Evolutionary conservation across 2,329 filamentous ascomycete genomes (phyloP).

Genomic region (Clarireedia monteithiana): DNA sequence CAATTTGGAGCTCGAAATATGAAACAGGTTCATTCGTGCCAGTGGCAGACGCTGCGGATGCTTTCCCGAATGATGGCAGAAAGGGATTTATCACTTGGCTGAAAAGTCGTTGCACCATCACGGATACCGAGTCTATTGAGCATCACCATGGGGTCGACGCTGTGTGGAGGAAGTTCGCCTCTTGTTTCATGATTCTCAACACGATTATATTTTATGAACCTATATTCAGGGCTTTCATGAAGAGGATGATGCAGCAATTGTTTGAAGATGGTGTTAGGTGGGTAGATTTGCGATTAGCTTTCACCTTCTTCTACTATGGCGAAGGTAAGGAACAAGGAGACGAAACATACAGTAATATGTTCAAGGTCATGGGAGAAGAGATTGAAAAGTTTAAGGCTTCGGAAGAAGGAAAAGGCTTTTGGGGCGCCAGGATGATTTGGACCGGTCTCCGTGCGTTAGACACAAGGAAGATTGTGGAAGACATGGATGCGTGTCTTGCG

Average conservation of each 20-base stretch:
- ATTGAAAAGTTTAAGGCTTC: constrained; percentile 66
- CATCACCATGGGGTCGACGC: constrained; percentile 79
- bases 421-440: constrained; percentile 82
- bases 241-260: constrained; percentile 61
- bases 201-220: constrained; percentile 84
- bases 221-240: constrained; percentile 71
- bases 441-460: constrained; percentile 60
- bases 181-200: constrained; percentile 65
- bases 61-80: constrained; percentile 66
- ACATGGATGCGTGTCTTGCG: constrained; percentile 81
- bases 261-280: constrained; percentile 78
- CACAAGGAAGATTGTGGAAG: constrained; percentile 60
- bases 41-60: constrained; percentile 54
- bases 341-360: constrained; percentile 59
- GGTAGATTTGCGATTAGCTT: constrained; percentile 73
- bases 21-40: constrained; percentile 30
- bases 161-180: constrained; percentile 75
- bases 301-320: constrained; percentile 61
- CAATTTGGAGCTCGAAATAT: constrained; percentile 64
- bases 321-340: constrained; percentile 59
- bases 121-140: constrained; percentile 61
- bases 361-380: constrained; percentile 69
- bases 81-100: constrained; percentile 72
- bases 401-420: constrained; percentile 66
- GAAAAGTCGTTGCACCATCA: constrained; percentile 63